These are phyloP conservation scores for Colletotrichum sp. DNA, from an alignment of 2,329 filamentous ascomycete genomes.

Conservation along the genomic window DNA sequence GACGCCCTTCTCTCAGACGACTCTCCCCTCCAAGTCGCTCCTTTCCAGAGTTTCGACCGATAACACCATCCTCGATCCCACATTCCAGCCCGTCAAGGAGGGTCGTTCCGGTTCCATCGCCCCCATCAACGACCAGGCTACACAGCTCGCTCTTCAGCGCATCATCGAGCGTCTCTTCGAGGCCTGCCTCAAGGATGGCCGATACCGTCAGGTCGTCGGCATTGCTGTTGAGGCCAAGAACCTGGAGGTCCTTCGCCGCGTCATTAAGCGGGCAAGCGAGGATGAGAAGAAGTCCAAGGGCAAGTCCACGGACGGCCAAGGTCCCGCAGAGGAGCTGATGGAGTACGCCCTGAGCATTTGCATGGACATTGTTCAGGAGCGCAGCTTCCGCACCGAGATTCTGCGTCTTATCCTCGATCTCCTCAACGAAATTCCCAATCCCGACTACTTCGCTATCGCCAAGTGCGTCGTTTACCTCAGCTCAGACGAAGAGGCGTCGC, in stretches of 20 bases:
- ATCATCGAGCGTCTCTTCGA: conserved; percentile 92
- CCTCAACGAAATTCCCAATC: conserved; percentile 89
- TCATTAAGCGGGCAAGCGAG: conserved; percentile 87
- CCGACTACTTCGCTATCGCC: conserved; percentile 97
- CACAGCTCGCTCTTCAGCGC: conserved; percentile 79
- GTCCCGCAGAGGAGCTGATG: conserved; percentile 84
- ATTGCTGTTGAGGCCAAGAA: conserved; percentile 96
- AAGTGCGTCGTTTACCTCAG: conserved; percentile 97
- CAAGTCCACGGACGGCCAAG: conserved; percentile 58
- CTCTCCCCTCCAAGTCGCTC: conserved; percentile 90
- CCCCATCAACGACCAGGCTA: conserved; percentile 70
- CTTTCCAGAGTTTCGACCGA: conserved; percentile 81
- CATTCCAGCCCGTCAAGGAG: conserved; percentile 60
- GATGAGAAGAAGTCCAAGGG: conserved; percentile 77
- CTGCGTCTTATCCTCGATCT: conserved; percentile 91
- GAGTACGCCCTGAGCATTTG: conserved; percentile 95
- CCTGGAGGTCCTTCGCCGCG: conserved; percentile 81
- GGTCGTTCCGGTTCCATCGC: conserved; percentile 66
- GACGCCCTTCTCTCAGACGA: conserved; percentile 93
- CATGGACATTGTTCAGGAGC: conserved; percentile 97
- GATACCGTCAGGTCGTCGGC: conserved; percentile 94
- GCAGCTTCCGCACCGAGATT: conserved; percentile 82
- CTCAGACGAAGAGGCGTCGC: conserved; percentile 87
- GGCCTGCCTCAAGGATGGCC: conserved; percentile 82
- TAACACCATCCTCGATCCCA: conserved; percentile 66